Percentiles rank a stretch among this genome's conserved stretches.
Conservation (phyloP, 2,329 filamentous ascomycete genomes). For the Graphilbum ipis-grandicollis region DNA sequence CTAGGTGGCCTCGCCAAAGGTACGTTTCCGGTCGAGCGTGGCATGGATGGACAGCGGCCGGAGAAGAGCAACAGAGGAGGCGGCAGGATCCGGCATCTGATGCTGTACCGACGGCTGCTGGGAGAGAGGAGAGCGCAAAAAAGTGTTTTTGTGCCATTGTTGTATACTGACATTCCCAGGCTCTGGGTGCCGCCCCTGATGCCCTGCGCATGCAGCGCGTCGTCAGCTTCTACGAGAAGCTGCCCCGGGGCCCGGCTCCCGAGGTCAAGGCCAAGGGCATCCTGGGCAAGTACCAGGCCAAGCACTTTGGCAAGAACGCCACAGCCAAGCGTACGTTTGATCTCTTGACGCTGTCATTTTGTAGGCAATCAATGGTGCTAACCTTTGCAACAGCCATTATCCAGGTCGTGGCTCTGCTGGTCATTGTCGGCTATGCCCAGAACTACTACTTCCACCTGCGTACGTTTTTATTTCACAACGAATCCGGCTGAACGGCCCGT, state of each 20-base stretch:
- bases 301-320: slow-evolving; percentile 91
- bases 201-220: slow-evolving; percentile 95
- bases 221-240: slow-evolving; percentile 97
- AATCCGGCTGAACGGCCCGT: background rate
- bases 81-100: too few species aligned
- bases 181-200: slow-evolving; percentile 86
- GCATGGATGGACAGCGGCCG: background rate
- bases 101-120: too few species aligned
- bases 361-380: too few species aligned
- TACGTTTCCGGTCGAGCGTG: slow-evolving; percentile 32
- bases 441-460: slow-evolving; percentile 99
- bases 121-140: too few species aligned
- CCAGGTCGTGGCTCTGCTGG: slow-evolving; percentile 63
- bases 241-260: slow-evolving; percentile 82
- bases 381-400: too few species aligned
- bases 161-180: slow-evolving; percentile 33
- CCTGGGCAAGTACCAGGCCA: slow-evolving; percentile 66
- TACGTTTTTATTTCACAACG: slow-evolving; percentile 33
- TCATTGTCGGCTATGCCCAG: slow-evolving; percentile 80
- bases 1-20: slow-evolving; percentile 68
- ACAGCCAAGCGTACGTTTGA: slow-evolving; percentile 79
- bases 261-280: slow-evolving; percentile 67
- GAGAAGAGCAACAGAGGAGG: background rate
- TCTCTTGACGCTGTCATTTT: too few species aligned
- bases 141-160: too few species aligned